Evolutionary conservation across 2,329 filamentous ascomycete species (phyloP), one percentile per base, ranked within the genome.

Genomic region (Plenodomus biglobosus): DNA sequence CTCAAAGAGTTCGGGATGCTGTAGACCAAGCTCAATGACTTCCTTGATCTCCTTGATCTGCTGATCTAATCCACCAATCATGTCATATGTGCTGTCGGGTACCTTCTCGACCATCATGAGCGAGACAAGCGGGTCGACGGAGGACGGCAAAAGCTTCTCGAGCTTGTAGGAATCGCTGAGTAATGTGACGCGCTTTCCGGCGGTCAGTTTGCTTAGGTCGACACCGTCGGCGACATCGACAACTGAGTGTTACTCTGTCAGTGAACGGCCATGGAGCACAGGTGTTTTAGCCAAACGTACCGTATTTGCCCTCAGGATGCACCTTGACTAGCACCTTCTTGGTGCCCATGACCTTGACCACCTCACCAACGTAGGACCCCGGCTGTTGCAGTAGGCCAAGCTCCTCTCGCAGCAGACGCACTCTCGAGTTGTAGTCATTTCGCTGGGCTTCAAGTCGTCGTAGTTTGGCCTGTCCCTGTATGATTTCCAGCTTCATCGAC

Each of bases 31-130:
- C 79, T 99, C 94, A 73, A 99, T 97, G 65, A 99, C 94, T 77
- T 99, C 94, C 78, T 99, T 99, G 81, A 99, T 99, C 73, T 99
- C 94, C 79, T 99, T 97, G 79, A 99, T 97, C 73, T 99, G 94
- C 74, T 99, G 92, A 72, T 99, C 94, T 54, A 99, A 79, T 61
- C 94, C 94, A 76, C 94, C 94, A 73, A 99, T 99, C 94, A 99
- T 99, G 78, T 99, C 94, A 80, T 99, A 99, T 71, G 94, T 99
- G 78, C 91, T 96, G 80, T 99, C 94, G 15, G 94, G 94, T 15
- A 99, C 94, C 81, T 99, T 99, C 73, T 99, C 94, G 43, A 99
- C 94, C 94, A 99, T 99, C 94, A 99, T 99, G 72, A 99, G 88
- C 30, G 94, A 99, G 48, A 99, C 94, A 49, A 99, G 87, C 32